Evolutionary conservation across 2,329 filamentous ascomycete species (phyloP).

Genomic region (Macrophomina pseudophaseolina): DNA sequence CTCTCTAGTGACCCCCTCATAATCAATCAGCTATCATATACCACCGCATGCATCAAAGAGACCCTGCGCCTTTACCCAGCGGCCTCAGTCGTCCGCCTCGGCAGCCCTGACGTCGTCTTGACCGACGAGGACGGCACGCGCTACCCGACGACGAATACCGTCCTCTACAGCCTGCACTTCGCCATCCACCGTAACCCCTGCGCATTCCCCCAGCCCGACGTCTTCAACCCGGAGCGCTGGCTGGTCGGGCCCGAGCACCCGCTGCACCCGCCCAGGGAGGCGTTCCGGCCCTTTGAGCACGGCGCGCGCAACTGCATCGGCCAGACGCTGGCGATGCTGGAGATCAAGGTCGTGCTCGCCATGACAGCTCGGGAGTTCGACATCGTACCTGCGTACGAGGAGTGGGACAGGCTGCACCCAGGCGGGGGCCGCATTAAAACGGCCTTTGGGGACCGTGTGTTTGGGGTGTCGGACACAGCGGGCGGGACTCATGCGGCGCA

Average conservation of each 20-base stretch:
- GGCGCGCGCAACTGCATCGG: conserved; percentile 47
- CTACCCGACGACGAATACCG: conserved; percentile 30
- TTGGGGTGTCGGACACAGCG: conserved; percentile 10
- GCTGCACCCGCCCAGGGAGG: conserved; percentile 37
- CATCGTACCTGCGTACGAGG: conserved; percentile 43
- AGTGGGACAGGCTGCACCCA: conserved; percentile 32
- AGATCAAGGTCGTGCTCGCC: conserved; percentile 44
- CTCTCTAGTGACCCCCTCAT: conserved; percentile 32
- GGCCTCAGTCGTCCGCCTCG: conserved; percentile 42
- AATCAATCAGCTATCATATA: conserved; percentile 59
- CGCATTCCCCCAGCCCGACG: conserved; percentile 31
- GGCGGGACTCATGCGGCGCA: conserved; percentile 10
- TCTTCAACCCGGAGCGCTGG: conserved; percentile 15
- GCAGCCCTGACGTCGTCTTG: neutral
- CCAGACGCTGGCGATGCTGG: conserved; percentile 43
- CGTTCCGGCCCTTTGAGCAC: conserved; percentile 46
- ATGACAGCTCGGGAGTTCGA: conserved; percentile 58
- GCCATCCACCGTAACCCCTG: neutral
- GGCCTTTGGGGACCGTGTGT: conserved; percentile 33
- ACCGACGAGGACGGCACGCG: neutral
- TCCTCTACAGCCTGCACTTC: conserved; percentile 27
- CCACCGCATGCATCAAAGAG: conserved; percentile 59
- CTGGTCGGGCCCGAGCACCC: conserved; percentile 32
- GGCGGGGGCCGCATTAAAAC: conserved; percentile 39
- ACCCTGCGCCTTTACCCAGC: conserved; percentile 59